Conservation (phyloP, 257 asterid genomes). For the Solanum lycopersicoides region DNA sequence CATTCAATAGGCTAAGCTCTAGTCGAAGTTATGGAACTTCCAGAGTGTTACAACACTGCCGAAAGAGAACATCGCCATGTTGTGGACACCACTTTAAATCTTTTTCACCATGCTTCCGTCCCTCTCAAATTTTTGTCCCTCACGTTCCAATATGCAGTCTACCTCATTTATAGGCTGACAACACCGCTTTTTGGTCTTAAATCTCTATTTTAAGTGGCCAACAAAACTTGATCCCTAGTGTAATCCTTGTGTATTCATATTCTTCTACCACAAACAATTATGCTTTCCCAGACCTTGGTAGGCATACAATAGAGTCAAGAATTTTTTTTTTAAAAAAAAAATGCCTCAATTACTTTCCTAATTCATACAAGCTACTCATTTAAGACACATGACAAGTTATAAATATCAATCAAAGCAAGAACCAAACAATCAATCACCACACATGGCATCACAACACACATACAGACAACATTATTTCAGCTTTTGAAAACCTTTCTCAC, state of each 20-base stretch:
- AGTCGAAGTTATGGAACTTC: no score
- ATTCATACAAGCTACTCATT: no score
- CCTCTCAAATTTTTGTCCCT: neutral
- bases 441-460: no score
- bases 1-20: no score
- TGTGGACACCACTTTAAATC: neutral
- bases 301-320: no score
- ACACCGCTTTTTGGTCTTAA: neutral
- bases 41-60: neutral
- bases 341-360: no score
- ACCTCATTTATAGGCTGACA: neutral
- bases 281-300: neutral
- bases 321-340: no score
- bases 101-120: neutral
- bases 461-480: no score
- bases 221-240: neutral
- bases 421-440: no score
- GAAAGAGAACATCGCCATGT: neutral
- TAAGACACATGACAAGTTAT: no score
- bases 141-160: neutral
- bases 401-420: no score
- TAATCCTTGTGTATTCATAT: neutral
- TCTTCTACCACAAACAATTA: neutral
- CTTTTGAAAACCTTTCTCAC: no score
- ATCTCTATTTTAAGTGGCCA: neutral